Base-by-base conservation (phyloP, 2,329 filamentous ascomycete genomes). In the Penicillium brasilianum region DNA sequence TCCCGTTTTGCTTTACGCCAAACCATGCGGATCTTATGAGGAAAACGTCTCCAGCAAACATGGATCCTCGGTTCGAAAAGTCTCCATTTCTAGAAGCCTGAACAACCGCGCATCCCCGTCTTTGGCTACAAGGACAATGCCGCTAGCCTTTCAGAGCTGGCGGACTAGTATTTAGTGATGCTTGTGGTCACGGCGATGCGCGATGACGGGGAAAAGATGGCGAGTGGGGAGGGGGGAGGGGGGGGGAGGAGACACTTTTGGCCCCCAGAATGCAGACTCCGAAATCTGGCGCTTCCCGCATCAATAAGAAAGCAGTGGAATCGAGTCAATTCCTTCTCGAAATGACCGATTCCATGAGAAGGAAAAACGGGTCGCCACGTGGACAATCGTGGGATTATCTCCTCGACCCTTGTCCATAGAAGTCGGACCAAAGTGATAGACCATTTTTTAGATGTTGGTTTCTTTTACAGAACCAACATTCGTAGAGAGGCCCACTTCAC, bases 241-340 rank as follows among this genome's bases (percentile, higher is more conserved):
- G 30, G 30, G 30, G 9, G 9, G 9, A 32, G 32, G 32, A 34
- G 32, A 13, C 11, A n/a, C 44, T 52, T 52, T 58, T 52, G 36
- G 55, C 46, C 55, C 55, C 48, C 55, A 58, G 37, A 10, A 32
- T n/a, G 9, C 44, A 50, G 28, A 41, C 14, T 28, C 55, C 37
- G 48, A 58, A 22, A 36, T 32, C 34, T 44, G 16, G 55, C 25
- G 30, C 8, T 46, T 48, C n/a, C 9, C n/a, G 44, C n/a, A 6
- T 20, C 37, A 48, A 30, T n/a, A 16, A 30, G 44, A 18, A 48
- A 10, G 16, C 22, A 9, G 16, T 16, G 16, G 16, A 30, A 30
- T n/a, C 16, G 25, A 28, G 8, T 30, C 25, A 14, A 30, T 16
- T 28, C 25, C 25, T 28, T 28, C 25, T 28, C 25, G 25, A 28